phyloP scores from a whole-genome alignment of 345 rosid genomes.

The Dovyalis caffra region DNA sequence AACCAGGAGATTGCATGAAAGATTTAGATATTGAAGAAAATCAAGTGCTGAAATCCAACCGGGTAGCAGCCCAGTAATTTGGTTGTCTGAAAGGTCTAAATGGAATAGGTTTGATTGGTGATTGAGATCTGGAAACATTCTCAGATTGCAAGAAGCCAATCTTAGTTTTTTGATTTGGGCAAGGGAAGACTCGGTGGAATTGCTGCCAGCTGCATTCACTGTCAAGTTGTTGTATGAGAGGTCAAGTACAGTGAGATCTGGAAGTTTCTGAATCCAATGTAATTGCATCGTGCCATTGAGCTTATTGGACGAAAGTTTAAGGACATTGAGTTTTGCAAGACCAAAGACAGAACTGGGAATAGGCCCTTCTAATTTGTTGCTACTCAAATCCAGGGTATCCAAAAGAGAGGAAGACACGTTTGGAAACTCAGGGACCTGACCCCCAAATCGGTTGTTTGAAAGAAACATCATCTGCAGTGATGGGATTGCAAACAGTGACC shows the following conservation, averaged over 20 bases:
- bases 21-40: conserved; percentile 6
- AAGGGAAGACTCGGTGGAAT: background rate
- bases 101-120: background rate
- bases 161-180: conserved; percentile 21
- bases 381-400: conserved; percentile 38
- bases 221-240: conserved; percentile 44
- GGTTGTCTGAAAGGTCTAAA: conserved; percentile 52
- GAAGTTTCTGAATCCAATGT: conserved; percentile 16
- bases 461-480: conserved; percentile 19
- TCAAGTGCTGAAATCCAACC: conserved; percentile 39
- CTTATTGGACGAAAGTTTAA: conserved; percentile 44
- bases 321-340: conserved; percentile 23
- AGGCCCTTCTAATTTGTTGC: conserved; percentile 40
- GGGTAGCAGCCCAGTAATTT: conserved; percentile 39
- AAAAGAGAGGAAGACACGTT: background rate
- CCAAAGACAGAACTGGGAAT: conserved; percentile 15
- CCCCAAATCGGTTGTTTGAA: conserved; percentile 34
- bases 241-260: conserved; percentile 19
- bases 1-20: conserved; percentile 13
- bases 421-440: background rate
- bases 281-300: conserved; percentile 36
- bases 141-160: conserved; percentile 49
- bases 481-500: conserved; percentile 17
- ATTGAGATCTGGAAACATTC: conserved; percentile 28
- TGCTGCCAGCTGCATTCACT: background rate